Base-by-base conservation (phyloP, 108 stramenopile species). In the Skeletonema tropicum region DNA sequence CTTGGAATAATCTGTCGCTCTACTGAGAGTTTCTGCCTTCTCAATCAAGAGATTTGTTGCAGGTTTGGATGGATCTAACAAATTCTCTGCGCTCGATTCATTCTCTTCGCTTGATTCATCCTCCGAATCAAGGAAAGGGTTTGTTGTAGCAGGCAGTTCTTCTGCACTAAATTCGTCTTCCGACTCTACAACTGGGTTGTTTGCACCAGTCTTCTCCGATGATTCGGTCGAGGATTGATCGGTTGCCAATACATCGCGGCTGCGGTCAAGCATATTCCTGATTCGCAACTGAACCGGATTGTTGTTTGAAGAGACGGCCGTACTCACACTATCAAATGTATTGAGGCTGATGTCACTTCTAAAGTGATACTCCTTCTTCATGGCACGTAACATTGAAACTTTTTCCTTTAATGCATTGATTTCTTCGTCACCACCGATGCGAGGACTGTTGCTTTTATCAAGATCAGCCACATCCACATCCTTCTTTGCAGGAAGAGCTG, bases 331-430 rank as follows among this genome's bases (percentile, higher is more conserved):
- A 55, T 55, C 52, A 4, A 55, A 25, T 23, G 52, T 55, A 23
- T 55, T 55, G 21, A 55, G 52, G 52, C 52, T 55, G 52, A 55
- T 55, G 23, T 55, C 52, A 55, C 52, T 55, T 55, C 52, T 21
- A 55, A 55, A 55, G 52, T 55, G 52, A 25, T 55, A 55, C 52
- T 55, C 52, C 52, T 55, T 55, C 52, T 9, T 23, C 19, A 55
- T 55, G 21, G 52, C 52, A 9, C 52, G 19, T 10, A 55, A 23
- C 52, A 23, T 25, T 2, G 52, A 6, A 21, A 55, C 23, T 23
- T 55, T 55, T 55, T 25, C 52, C 52, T 55, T 55, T 2, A 55
- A 55, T 23, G 52, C 5, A 55, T 23, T 23, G 21, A 55, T 55
- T 6, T 55, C 52, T 23, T 19, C 17, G 15, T 45, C 11, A 3